Conservation (phyloP, 176 grass and related monocot species). For the Neostapfia colusana region DNA sequence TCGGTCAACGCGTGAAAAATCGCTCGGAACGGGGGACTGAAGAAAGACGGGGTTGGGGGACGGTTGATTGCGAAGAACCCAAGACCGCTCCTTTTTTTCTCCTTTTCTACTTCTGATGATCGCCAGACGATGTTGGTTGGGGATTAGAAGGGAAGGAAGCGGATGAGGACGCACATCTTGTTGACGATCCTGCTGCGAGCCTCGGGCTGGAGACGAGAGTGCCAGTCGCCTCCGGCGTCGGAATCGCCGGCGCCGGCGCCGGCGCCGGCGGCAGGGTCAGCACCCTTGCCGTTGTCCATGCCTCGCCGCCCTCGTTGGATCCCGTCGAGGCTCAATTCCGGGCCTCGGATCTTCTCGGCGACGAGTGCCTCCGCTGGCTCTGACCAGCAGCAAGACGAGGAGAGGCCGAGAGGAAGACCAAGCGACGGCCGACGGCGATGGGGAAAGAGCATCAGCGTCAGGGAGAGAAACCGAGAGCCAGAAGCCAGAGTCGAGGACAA, state of each 20-base stretch:
- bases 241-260: neutral
- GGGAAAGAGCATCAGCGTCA: too few species aligned
- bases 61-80: neutral
- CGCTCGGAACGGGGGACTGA: neutral
- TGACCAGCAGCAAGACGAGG: too few species aligned
- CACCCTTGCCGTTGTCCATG: neutral
- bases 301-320: neutral
- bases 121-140: neutral
- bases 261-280: neutral
- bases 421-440: too few species aligned
- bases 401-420: too few species aligned
- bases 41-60: neutral
- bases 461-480: too few species aligned
- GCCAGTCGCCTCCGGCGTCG: neutral
- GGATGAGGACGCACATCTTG: neutral
- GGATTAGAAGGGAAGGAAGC: neutral
- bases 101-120: neutral
- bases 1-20: neutral
- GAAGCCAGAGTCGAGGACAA: too few species aligned
- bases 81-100: neutral
- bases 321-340: neutral
- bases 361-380: too few species aligned
- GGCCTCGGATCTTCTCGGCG: too few species aligned
- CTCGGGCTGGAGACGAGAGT: neutral
- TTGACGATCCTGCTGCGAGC: constrained; percentile 6